Conservation (phyloP, 2,329 filamentous ascomycete genomes). For the Botrytis cinerea region DNA sequence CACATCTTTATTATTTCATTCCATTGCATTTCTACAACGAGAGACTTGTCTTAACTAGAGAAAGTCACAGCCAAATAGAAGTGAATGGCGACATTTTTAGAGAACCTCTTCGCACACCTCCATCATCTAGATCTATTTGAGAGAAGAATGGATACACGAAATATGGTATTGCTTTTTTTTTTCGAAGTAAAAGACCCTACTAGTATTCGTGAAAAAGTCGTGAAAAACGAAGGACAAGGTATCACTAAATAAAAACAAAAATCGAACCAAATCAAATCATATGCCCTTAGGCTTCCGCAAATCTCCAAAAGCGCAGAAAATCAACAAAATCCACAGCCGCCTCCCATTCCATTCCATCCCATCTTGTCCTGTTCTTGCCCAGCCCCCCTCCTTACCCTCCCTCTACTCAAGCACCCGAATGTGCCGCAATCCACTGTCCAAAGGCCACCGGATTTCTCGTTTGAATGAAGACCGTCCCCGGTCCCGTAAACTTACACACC, state of each 20-base stretch:
- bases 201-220: no score
- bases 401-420: constrained; percentile 1
- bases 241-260: neutral
- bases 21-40: neutral
- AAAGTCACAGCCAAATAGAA: neutral
- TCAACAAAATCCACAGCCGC: neutral
- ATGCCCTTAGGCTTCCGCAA: neutral
- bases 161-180: neutral
- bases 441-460: constrained; percentile 72
- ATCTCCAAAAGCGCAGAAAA: neutral
- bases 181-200: neutral
- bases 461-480: constrained; percentile 89
- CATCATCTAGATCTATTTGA: neutral
- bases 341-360: no score
- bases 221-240: constrained; percentile 7
- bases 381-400: no score
- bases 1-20: neutral
- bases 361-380: neutral
- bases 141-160: neutral
- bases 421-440: constrained; percentile 20
- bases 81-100: no score
- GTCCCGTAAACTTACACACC: constrained; percentile 91
- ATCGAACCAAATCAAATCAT: neutral
- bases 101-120: neutral
- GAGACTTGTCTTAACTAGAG: neutral